Base-by-base conservation (phyloP, 176 grass and related monocot species). In the Leersia perrieri region DNA sequence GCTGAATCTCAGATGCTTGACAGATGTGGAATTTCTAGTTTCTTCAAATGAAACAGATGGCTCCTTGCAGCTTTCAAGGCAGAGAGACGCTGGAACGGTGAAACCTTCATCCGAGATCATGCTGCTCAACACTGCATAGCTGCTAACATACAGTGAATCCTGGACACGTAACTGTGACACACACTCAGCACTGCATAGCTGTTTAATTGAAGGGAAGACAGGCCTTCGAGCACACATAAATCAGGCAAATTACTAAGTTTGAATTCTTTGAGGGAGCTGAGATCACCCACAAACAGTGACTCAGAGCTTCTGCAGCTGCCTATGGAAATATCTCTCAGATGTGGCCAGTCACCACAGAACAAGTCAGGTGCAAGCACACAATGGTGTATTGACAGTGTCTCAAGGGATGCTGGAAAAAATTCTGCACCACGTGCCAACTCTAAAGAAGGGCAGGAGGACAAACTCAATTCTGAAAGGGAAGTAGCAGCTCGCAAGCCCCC, bases 381-480 rank as follows among this genome's bases (percentile, higher is more conserved):
- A 4, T 0, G 0, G 0, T 0, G 0, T 49, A 73, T 82, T 0
- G 0, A n/a, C n/a, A 82, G 58, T 0, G 0, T 0, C 12, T 0
- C 0, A 20, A 82, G 39, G 9, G 70, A 53, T 0, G 64, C 3
- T 1, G 69, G 38, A 28, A 82, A 16, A 4, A 11, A 26, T 26
- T 44, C 36, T 33, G 68, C 28, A 47, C 7, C 38, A 2, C 0
- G 1, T 63, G 55, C 3, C 29, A 82, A 16, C 7, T 73, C 38
- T 33, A 82, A 81, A 18, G 11, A 45, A 47, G 79, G 79, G 55
- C 68, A 82, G 0, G 0, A 28, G 1, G 0, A 0, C 0, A 82
- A 20, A 0, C 0, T 0, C 31, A 42, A 0, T 0, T 0, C 0
- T 0, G 0, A 14, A 51, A 83, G 16, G 39, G 44, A 57, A 20